Evolutionary conservation across 1,284 basidiomycete species (phyloP), one percentile per base, ranked within the genome.

Genomic region (Lignosus rhinocerotis): DNA sequence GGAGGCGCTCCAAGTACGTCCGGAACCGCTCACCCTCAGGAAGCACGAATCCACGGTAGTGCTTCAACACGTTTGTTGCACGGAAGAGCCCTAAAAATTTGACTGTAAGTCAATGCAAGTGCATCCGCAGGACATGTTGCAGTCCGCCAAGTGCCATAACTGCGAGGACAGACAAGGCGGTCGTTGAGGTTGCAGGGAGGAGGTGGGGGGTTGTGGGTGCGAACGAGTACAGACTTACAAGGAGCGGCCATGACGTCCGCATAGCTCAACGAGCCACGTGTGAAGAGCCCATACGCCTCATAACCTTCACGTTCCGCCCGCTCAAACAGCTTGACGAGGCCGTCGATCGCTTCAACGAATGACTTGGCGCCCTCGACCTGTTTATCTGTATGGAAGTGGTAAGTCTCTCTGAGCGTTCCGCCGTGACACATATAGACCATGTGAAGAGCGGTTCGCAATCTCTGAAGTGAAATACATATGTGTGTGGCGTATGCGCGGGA

Each of bases 171-270:
- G 25, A 25, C 25, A 25, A 25, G 2, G 4, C 25, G 25, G 25
- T 2, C 25, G 25, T 25, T 25, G 4, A 25, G 2, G 4, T 25
- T 25, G 25, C 25, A 25, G 25, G 25, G 25, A 25, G 25, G 25
- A 25, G 25, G 25, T 25, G 25, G 25, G 25, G 25, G 25, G 25
- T 25, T 25, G 25, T 25, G 25, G 25, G 4, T 25, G 25, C 25
- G 25, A 25, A 25, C 25, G 4, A 25, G 25, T 2, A 10, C 9
- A 25, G 6, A 75, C 84, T 65, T 58, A 90, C 91, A 93, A n/a
- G 91, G 91, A 12, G 78, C 88, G 4, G 80, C 85, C 76, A 90
- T 84, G 53, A 89, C 81, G 67, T 93, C 91, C 3, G 81, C 79
- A 75, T 83, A 81, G 33, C 85, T 85, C 31, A 90, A 70, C n/a